phyloP scores from a whole-genome alignment of 139 green algal genomes.

The Ettlia oleoabundans region DNA sequence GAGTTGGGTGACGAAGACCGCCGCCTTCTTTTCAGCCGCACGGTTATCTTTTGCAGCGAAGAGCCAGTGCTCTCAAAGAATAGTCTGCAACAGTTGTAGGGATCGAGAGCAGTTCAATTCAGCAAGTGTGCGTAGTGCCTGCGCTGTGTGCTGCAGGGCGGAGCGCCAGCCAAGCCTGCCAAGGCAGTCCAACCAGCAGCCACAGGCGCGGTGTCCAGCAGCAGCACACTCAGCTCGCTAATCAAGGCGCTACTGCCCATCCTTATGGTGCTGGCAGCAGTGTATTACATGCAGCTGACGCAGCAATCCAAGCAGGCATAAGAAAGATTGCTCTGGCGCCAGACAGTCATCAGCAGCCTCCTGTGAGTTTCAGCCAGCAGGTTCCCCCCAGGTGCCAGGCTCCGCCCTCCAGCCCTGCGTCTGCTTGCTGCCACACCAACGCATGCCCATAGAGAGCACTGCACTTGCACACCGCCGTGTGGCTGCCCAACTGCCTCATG shows the following conservation, averaged over 20 bases:
- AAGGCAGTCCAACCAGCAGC: slow-evolving; percentile 8
- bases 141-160: slow-evolving; percentile 25
- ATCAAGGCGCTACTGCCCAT: slow-evolving; percentile 52
- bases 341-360: neutral
- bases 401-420: no score
- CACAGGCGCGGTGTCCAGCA: slow-evolving; percentile 2
- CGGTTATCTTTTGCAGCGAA: no score
- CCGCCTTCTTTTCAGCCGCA: no score
- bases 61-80: no score
- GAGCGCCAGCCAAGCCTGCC: neutral
- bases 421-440: no score
- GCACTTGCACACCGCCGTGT: neutral
- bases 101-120: neutral
- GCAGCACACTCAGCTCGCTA: slow-evolving; percentile 36
- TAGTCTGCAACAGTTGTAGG: no score
- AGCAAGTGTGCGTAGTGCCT: neutral
- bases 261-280: slow-evolving; percentile 34
- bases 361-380: no score
- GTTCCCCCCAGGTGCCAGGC: no score
- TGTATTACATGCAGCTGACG: slow-evolving; percentile 9
- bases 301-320: neutral
- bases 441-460: no score
- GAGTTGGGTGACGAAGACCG: neutral
- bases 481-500: neutral
- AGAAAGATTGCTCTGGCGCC: neutral